Evolutionary conservation across 768 basidiomycete species (phyloP), one percentile per base, ranked within the genome.

Genomic region (Trametes sanguinea): DNA sequence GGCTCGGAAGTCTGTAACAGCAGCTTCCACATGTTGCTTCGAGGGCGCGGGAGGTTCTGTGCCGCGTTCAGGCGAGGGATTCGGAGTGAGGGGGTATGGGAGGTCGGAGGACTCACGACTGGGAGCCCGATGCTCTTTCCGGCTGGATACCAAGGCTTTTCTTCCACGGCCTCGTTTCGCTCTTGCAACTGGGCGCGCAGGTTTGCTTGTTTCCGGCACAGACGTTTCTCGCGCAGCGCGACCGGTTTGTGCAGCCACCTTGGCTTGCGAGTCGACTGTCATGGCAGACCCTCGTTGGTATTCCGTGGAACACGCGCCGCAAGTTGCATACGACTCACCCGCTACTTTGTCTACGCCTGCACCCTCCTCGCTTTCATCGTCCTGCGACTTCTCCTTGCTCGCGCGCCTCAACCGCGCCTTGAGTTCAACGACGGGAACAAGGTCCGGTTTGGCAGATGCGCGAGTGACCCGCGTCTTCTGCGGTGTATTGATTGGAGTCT

Each of bases 401-500:
- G 54, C 32, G 45, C 61, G 43, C 14, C 48, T 57, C 37, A 47
- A 10, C 45, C 47, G 52, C 27, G 51, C 35, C 51, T 60, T 52
- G 51, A 63, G 47, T 39, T 61, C 62, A 11, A 67, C 61, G 4
- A 66, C 63, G 3, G 67, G 63, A 16, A 65, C 56, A 27, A 61
- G 55, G 37, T 40, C 39, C 2, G 55, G 54, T 44, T 63, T 60
- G 16, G 51, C 58, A 7, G 59, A 27, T 16, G 48, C 54, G 48
- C 42, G 63, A 42, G 14, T 55, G 14, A 33, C 27, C 32, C 59
- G 55, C 7, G 51, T 45, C 50, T 65, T 57, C 56, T 66, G 68
- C 4, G 68, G 71, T 3, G 67, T 72, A 53, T 72, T 71, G 11
- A 65, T 60, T 14, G 71, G 68, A 1, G 71, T 71, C 45, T 70